These are phyloP conservation scores for Prunus kanzakura DNA, from an alignment of 306 rosid species.

Conservation along the genomic window DNA sequence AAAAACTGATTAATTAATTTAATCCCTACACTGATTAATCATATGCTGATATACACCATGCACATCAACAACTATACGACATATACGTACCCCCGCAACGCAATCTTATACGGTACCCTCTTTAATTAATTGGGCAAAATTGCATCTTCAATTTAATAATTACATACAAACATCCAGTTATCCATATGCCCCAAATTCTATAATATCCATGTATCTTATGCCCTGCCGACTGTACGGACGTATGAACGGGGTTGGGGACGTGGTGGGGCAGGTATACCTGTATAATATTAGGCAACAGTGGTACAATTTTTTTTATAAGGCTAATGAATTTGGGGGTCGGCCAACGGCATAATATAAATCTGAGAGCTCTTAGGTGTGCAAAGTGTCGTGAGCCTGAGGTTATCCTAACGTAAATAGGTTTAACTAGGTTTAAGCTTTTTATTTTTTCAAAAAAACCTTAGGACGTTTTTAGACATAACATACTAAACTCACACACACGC, in stretches of 20 bases:
- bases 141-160: not conserved
- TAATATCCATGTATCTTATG: conserved; percentile 4
- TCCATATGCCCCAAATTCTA: conserved; percentile 30
- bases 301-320: not conserved
- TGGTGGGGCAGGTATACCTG: conserved; percentile 16
- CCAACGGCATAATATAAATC: conserved; percentile 14
- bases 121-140: conserved; percentile 2
- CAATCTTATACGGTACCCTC: not conserved
- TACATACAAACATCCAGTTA: not conserved
- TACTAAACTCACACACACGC: too few relatives aligned
- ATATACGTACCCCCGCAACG: not conserved
- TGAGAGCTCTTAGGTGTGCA: conserved; percentile 30
- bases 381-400: conserved; percentile 50
- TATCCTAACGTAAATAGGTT: conserved; percentile 37
- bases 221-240: conserved; percentile 25
- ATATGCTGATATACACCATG: not conserved
- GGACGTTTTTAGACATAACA: too few relatives aligned
- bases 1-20: not conserved
- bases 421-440: not conserved
- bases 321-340: conserved; percentile 22
- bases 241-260: not conserved
- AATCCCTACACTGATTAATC: not conserved
- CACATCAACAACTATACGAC: not conserved
- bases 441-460: too few relatives aligned
- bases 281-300: not conserved